Base-by-base conservation (phyloP, 2,329 filamentous ascomycete genomes). In the Xylaria sp. region DNA sequence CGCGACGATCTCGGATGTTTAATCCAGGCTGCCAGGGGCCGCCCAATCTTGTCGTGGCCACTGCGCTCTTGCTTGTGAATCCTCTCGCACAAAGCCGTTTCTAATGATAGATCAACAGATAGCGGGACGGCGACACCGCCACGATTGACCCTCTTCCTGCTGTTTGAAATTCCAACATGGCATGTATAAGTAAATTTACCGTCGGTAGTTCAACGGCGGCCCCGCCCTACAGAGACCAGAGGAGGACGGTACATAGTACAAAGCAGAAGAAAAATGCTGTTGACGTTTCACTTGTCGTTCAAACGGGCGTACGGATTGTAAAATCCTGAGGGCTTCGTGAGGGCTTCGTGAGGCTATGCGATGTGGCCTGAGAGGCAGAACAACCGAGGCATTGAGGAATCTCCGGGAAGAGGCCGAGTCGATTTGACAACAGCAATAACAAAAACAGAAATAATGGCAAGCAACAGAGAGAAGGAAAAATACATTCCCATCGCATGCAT, bases 91-190 rank as follows among this genome's bases (percentile, higher is more conserved):
- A 70, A 53, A 48, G 60, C 60, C 65, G 69, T 43, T 76, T 75
- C 74, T 75, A 75, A 75, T 76, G 73, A 70, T 75, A 75, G 74
- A 68, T 73, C 69, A 67, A 53, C 57, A 55, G 68, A 48, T 25
- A 50, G 41, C 53, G 36, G 50, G 63, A 74, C 71, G 72, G 72
- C 67, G 63, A 71, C 71, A 73, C 69, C 72, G 72, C 70, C 71
- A 68, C 70, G 60, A 69, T 61, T 66, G 32, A 34, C 66, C 58
- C 53, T 63, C 63, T 60, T 66, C 53, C 46, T 45, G 43, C 45
- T 50, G 45, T 60, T 56, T 65, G 34, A 41, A 46, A 57, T 61
- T 20, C 41, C 62, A 41, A 28, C 59, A 64, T 62, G 50, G 41
- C 46, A 65, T 52, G 28, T 30, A n/a, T n/a, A n/a, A n/a, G n/a